Base-by-base conservation (phyloP, 768 basidiomycete genomes). In the Lepiota subincarnata region DNA sequence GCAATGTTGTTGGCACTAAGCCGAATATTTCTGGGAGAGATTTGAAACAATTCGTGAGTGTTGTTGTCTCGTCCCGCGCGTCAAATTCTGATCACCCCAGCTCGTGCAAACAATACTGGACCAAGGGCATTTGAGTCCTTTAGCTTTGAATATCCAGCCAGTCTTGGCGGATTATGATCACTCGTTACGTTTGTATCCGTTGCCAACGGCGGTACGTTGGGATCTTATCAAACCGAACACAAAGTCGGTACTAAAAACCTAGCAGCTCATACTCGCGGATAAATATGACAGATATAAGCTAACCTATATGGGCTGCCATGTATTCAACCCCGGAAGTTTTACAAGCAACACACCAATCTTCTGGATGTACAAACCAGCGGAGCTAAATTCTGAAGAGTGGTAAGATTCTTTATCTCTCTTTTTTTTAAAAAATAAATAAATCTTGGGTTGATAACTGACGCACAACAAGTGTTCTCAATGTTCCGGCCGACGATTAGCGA, bases 261-360 rank as follows among this genome's bases (percentile, higher is more conserved):
- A 22, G 14, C 57, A 97, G 94, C 76, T 98, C 16, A 77, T 98
- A 28, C 80, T 99, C 11, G 97, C 97, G 1, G 97, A 99, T 71
- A 94, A 88, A 69, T 97, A 98, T 64, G 95, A 97, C 66, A 83
- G 89, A 43, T 99, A 92, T 67, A 92, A 97, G 62, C 77, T 97
- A 58, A 98, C 95, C 0, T 99, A 99, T 67, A 94, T 95, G 55
- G 93, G 93, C 10, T 98, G 97, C 62, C 97, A 98, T 69, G 97
- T 98, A 22, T 94, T 98, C 77, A 99, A 99, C 66, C 97, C 97
- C 0, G 95, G 97, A 16, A 85, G 87, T 46, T 98, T 98, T 65
- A 76, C 93, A 12, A 84, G 90, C 4, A 87, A 82, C 45, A 79
- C 86, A 4, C 88, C 92, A 59, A 78, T 82, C 4, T 98, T 98